A percentile compares a stretch with the other conserved stretches of the same genome.
Conservation (phyloP, 805 yeast genomes). For the Hanseniaspora jakobsenii region DNA sequence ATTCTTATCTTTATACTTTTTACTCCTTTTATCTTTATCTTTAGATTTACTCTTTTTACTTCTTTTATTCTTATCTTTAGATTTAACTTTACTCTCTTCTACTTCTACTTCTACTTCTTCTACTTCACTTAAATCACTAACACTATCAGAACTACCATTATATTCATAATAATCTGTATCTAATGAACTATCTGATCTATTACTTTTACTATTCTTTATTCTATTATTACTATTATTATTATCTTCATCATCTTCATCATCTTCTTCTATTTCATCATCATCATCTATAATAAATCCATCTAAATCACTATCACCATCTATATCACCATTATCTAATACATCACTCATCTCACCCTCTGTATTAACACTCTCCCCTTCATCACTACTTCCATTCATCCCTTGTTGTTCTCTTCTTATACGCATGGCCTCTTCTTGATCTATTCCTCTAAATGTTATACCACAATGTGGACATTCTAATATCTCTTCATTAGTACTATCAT, state of each 20-base stretch:
- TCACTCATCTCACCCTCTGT: conserved; percentile 13
- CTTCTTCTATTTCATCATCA: conserved; percentile 8
- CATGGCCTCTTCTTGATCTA: conserved; percentile 17
- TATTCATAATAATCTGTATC: conserved; percentile 15
- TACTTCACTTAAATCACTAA: neutral
- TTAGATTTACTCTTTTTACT: too few species aligned
- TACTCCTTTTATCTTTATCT: too few species aligned
- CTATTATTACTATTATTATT: too few species aligned
- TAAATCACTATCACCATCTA: conserved; percentile 15
- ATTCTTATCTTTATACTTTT: too few species aligned
- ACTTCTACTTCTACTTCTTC: neutral
- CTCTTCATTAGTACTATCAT: conserved; percentile 44
- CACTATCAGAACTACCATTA: neutral
- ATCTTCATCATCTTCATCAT: neutral
- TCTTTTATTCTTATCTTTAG: too few species aligned
- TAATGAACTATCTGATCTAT: conserved; percentile 6
- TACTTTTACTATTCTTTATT: too few species aligned
- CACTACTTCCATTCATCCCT: conserved; percentile 13
- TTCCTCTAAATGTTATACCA: conserved; percentile 38
- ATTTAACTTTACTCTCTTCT: conserved; percentile 8
- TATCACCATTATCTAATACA: conserved; percentile 4
- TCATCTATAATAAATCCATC: conserved; percentile 16
- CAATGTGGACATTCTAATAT: conserved; percentile 65
- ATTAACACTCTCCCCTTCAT: conserved; percentile 15
- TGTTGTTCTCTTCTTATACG: conserved; percentile 9